phyloP scores from a whole-genome alignment of 495 filamentous ascomycete species.

The Ascobolus immersus region DNA sequence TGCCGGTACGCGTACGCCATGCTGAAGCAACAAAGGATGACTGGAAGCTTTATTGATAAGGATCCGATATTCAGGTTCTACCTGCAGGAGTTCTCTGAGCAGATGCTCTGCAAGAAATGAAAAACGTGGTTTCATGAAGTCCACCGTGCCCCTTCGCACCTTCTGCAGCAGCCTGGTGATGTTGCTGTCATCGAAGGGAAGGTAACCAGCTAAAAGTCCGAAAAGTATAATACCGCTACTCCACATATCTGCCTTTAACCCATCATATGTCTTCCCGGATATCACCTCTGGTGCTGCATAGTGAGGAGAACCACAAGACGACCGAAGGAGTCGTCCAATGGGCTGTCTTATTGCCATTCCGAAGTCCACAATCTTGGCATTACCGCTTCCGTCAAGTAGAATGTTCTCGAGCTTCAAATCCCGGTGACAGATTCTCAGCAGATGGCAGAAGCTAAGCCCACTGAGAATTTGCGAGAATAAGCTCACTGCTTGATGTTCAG shows the following conservation, averaged over 20 bases:
- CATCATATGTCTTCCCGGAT: slow-evolving; percentile 42
- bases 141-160: no score
- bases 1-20: no score
- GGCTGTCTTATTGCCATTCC: slow-evolving; percentile 92
- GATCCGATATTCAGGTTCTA: no score
- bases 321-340: slow-evolving; percentile 40
- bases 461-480: slow-evolving; percentile 82
- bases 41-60: no score
- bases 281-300: slow-evolving; percentile 88
- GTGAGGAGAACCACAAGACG: slow-evolving; percentile 86
- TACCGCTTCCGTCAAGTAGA: slow-evolving; percentile 39
- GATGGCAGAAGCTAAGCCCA: slow-evolving; percentile 77
- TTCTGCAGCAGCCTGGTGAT: slow-evolving; percentile 32
- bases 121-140: no score
- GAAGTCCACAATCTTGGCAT: slow-evolving; percentile 87
- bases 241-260: slow-evolving; percentile 73
- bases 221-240: slow-evolving; percentile 80
- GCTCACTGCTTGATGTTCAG: slow-evolving; percentile 54
- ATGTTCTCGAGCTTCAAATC: slow-evolving; percentile 98
- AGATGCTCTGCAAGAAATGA: no score
- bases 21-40: no score
- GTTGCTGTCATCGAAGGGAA: slow-evolving; percentile 57
- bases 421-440: slow-evolving; percentile 80
- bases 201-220: slow-evolving; percentile 47
- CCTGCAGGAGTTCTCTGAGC: no score